Percentiles rank a stretch among this genome's conserved stretches.
Conservation (phyloP, 495 filamentous ascomycete species). For the Penicillium bovifimosum region DNA sequence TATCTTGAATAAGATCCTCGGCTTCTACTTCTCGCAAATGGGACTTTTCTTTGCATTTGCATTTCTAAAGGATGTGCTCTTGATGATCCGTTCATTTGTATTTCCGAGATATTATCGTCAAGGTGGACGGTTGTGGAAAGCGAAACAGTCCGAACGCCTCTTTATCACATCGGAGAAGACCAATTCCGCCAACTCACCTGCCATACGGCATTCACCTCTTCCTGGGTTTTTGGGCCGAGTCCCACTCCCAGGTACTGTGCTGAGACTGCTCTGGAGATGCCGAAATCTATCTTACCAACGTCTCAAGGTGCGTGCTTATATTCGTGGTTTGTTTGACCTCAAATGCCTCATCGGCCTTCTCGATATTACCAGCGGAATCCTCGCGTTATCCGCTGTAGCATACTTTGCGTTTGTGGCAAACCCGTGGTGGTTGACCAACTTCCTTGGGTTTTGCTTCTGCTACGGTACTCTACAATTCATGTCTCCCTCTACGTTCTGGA, state of each 20-base stretch:
- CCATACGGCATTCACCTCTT: conserved; percentile 42
- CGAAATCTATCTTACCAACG: conserved; percentile 45
- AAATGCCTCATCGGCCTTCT: conserved; percentile 46
- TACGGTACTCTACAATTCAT: conserved; percentile 77
- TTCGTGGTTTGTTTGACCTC: conserved; percentile 39
- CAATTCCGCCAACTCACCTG: conserved; percentile 6
- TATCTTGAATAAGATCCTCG: conserved; percentile 76
- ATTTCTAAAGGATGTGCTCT: conserved; percentile 61
- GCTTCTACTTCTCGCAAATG: conserved; percentile 77
- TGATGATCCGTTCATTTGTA: conserved; percentile 58
- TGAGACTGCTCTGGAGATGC: conserved; percentile 41
- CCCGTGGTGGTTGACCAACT: conserved; percentile 77
- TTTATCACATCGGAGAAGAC: conserved; percentile 16
- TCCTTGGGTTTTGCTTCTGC: conserved; percentile 79
- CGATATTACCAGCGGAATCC: conserved; percentile 54
- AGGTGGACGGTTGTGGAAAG: conserved; percentile 33
- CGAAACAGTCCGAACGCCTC: conserved; percentile 27
- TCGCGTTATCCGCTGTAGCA: conserved; percentile 53
- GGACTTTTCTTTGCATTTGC: conserved; percentile 68
- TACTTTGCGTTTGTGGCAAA: conserved; percentile 69
- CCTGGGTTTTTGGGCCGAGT: conserved; percentile 45
- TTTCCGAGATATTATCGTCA: conserved; percentile 58
- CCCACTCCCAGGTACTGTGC: conserved; percentile 30
- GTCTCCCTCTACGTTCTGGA: conserved; percentile 85
- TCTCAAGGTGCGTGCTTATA: conserved; percentile 40